phyloP scores from a whole-genome alignment of 1,284 basidiomycete species.

The Ustilago loliicola region DNA sequence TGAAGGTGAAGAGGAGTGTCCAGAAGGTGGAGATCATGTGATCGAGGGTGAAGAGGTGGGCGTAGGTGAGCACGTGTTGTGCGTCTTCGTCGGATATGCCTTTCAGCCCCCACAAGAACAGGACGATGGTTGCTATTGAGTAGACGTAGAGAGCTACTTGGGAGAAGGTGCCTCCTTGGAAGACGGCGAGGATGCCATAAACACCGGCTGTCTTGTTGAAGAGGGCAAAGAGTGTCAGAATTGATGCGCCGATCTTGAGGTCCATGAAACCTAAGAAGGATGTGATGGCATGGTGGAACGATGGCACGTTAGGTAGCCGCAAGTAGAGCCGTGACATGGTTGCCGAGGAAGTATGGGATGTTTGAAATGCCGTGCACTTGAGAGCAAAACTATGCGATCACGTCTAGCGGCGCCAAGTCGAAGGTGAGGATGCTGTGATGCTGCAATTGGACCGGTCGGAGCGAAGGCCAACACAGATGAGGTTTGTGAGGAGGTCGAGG shows the following conservation, averaged over 20 bases:
- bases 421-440: not conserved
- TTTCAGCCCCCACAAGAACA: constrained; percentile 87
- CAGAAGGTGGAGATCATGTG: constrained; percentile 92
- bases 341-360: not conserved
- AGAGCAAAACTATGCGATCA: no score
- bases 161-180: constrained; percentile 87
- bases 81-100: constrained; percentile 78
- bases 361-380: not conserved
- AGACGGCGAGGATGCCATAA: constrained; percentile 91
- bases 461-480: not conserved
- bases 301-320: constrained; percentile 55
- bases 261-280: constrained; percentile 69
- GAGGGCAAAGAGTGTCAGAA: constrained; percentile 72
- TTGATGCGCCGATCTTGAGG: constrained; percentile 67
- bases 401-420: not conserved
- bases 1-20: constrained; percentile 88
- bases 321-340: constrained; percentile 61
- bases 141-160: constrained; percentile 88
- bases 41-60: constrained; percentile 91
- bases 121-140: constrained; percentile 84
- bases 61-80: constrained; percentile 83
- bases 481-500: not conserved
- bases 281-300: constrained; percentile 59
- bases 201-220: constrained; percentile 98
- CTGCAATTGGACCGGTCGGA: not conserved